These are phyloP conservation scores for Triglochin maritima DNA, from an alignment of 106 monocot species.

Conservation along the genomic window DNA sequence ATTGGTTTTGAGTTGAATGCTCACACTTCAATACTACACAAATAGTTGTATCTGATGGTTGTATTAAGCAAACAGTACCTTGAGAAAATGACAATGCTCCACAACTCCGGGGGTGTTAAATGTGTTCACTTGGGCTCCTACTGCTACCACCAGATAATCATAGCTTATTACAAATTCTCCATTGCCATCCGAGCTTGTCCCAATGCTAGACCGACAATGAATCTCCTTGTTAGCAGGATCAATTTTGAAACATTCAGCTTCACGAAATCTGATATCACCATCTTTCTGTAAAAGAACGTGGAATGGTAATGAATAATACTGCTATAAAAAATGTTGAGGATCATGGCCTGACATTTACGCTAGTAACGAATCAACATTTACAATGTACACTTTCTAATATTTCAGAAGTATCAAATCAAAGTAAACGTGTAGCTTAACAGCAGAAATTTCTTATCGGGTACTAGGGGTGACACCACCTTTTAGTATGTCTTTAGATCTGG, in stretches of 20 bases:
- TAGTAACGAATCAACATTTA: background rate
- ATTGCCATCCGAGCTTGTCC: conserved; percentile 59
- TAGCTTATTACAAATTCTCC: conserved; percentile 87
- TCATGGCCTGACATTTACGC: background rate
- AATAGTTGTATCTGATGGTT: no score
- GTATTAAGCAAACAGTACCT: conserved; percentile 32
- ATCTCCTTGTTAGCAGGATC: conserved; percentile 61
- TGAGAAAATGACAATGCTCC: conserved; percentile 90
- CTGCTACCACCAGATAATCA: conserved; percentile 73
- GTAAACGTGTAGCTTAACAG: background rate
- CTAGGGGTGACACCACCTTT: no score
- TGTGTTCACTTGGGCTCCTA: conserved; percentile 80
- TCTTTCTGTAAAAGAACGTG: conserved; percentile 37
- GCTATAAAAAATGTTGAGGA: background rate
- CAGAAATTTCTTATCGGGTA: background rate
- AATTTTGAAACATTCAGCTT: conserved; percentile 83
- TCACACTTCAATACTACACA: no score
- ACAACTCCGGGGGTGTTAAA: conserved; percentile 93
- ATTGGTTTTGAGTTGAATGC: no score
- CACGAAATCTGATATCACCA: conserved; percentile 49
- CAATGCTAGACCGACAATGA: conserved; percentile 38
- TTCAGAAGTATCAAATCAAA: background rate
- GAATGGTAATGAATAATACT: background rate
- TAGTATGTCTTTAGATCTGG: no score
- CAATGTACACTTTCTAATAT: background rate